Base-by-base conservation (phyloP, 768 basidiomycete species). In the Lyophyllum decastes region DNA sequence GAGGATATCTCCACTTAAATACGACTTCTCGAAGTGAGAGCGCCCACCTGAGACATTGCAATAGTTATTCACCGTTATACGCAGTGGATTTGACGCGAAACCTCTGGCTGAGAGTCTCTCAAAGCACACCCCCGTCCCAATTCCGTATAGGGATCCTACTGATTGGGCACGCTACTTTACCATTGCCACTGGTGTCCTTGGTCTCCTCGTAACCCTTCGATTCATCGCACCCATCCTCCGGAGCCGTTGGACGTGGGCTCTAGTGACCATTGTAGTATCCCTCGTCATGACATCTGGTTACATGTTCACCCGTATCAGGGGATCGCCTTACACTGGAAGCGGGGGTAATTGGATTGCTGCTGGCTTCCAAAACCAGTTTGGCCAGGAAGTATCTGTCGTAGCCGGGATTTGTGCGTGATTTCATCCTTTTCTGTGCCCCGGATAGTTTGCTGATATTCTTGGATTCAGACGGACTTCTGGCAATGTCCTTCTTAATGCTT, bases 291-390 rank as follows among this genome's bases (percentile, higher is more conserved):
- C 87, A 21, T 87, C 89, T 9, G 97, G 97, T 8, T 90, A 86
- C 78, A 99, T 99, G 97, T 99, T 96, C 76, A 91, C 90, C 57
- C 90, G 89, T 61, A 99, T 99, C 64, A 88, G 96, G 60, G 81
- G 81, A 30, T 81, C 81, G 47, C 95, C 94, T 2, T 94, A 84
- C 68, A 77, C 76, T 22, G 85, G 84, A 26, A 76, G 77, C 0
- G 80, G 83, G 54, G 86, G 88, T 22, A 76, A 82, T 49, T 95
- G 94, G 90, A 89, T 99, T 65, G 91, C 94, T 9, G 80, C 75
- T 10, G 96, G 96, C 4, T 98, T 87, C 75, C 88, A 89, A 69
- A 94, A 87, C 64, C 95, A 97, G 72, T 91, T 82, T 68, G 96
- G 95, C 7, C 89, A 95, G 71, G 97, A 99, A 76, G 90, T 90